Evolutionary conservation across 805 yeast genomes (phyloP).

Genomic region (Saturnispora gosingensis): DNA sequence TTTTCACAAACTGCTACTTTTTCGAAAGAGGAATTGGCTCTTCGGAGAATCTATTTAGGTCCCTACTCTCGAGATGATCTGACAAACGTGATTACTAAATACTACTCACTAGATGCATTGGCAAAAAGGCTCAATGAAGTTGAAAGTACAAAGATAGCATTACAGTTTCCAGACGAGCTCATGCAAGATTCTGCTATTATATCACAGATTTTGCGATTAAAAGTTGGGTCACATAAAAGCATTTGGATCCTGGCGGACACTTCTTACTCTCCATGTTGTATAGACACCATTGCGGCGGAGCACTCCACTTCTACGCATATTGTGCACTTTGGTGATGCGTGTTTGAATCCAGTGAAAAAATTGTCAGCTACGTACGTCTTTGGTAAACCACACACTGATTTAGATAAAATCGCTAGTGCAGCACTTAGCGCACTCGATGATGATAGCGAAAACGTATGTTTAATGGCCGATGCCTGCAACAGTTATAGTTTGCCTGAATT

Average conservation of each 20-base stretch:
- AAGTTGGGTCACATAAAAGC: conserved; percentile 23
- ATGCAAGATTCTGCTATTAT: conserved; percentile 73
- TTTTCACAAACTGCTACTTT: conserved; percentile 32
- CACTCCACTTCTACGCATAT: conserved; percentile 81
- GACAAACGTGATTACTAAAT: conserved; percentile 31
- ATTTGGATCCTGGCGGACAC: conserved; percentile 91
- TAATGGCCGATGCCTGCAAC: conserved; percentile 73
- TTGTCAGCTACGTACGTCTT: conserved; percentile 73
- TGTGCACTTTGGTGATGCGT: conserved; percentile 92
- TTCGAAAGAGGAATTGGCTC: conserved; percentile 14
- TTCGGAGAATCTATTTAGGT: conserved; percentile 20
- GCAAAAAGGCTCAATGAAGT: conserved; percentile 15
- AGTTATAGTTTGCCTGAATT: conserved; percentile 36
- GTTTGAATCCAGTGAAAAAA: conserved; percentile 68
- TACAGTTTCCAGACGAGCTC: conserved; percentile 84
- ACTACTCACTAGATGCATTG: conserved; percentile 40
- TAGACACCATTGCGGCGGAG: conserved; percentile 94
- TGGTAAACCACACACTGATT: conserved; percentile 55
- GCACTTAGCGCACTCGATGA: conserved; percentile 38
- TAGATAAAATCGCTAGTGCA: conserved; percentile 27
- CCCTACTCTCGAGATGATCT: conserved; percentile 24
- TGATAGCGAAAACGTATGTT: conserved; percentile 35
- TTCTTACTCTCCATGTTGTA: conserved; percentile 90
- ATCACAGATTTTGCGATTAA: conserved; percentile 42
- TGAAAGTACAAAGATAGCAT: conserved; percentile 47